These are phyloP conservation scores for Tolypocladium nubicola DNA, from an alignment of 2,329 filamentous ascomycete species.

Conservation along the genomic window DNA sequence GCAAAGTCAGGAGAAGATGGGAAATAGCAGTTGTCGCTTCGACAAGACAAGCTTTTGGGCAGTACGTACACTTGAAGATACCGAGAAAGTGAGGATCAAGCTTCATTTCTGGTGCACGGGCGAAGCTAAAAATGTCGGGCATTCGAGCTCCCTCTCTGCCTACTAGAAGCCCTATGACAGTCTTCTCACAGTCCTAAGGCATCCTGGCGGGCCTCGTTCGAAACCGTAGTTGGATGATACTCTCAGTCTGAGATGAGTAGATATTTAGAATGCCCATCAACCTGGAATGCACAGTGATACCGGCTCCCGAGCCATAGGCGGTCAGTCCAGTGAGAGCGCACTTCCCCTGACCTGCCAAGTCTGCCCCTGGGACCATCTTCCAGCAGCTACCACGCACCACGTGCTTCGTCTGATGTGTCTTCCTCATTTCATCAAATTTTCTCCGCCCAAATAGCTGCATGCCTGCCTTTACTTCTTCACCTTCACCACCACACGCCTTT, in stretches of 20 bases:
- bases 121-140: neutral
- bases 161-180: neutral
- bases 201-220: neutral
- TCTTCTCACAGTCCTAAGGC: neutral
- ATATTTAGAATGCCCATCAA: neutral
- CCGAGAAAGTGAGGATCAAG: no score
- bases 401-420: neutral
- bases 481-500: neutral
- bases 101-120: neutral
- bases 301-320: no score
- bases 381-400: neutral
- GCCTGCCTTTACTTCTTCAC: neutral
- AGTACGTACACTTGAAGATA: no score
- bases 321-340: neutral
- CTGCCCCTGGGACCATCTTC: neutral
- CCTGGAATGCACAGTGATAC: neutral
- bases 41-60: no score
- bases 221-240: neutral
- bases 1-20: no score
- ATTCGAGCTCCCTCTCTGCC: neutral
- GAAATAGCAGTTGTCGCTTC: no score
- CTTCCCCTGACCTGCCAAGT: neutral
- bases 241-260: neutral
- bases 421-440: neutral
- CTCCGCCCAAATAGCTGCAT: neutral